Evolutionary conservation across 2,329 filamentous ascomycete genomes (phyloP), one percentile per base, ranked within the genome.

Genomic region (Scytalidium lignicola): DNA sequence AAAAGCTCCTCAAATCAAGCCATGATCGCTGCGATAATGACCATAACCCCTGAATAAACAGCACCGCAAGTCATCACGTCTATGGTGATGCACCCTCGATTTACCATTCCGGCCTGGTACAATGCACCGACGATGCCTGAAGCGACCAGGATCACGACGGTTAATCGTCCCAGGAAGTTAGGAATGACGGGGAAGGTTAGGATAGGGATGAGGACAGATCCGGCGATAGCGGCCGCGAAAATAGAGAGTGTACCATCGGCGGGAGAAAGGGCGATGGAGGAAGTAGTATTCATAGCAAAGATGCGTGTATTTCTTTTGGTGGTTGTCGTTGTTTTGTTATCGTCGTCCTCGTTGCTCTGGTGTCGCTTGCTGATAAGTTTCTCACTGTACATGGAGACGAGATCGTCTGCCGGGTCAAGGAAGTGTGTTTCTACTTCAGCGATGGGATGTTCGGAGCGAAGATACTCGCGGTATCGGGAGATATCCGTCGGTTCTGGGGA

Each of bases 141-240:
- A 0, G 72, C 75, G 0, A 80, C 74, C 0, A 84, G 67, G 3
- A 74, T 57, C 2, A 82, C 75, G 2, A 85, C 73, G 0, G 74
- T 74, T 54, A 85, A 71, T n/a, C 81, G 73, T 1, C 75, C 78
- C 0, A 75, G 60, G 51, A 83, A 80, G 5, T 75, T 73, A 0
- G 75, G 71, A 18, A 85, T 76, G 19, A 82, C 69, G 4, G 73
- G 64, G 58, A 85, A 86, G 0, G 78, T 73, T 8, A 85, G 58
- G 1, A 84, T 69, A 0, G 83, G 82, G 0, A 81, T 65, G 5
- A 85, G 64, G 2, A 85, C 68, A 0, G 73, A 73, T 1, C 83
- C 68, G 0, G 75, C 75, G 9, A 77, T 65, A 1, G 75, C 72
- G 18, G 72, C 58, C 7, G 76, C 73, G 3, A 74, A 51, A 2